Evolutionary conservation across 2,329 filamentous ascomycete genomes (phyloP).

Genomic region (Aspergillus neoniger): DNA sequence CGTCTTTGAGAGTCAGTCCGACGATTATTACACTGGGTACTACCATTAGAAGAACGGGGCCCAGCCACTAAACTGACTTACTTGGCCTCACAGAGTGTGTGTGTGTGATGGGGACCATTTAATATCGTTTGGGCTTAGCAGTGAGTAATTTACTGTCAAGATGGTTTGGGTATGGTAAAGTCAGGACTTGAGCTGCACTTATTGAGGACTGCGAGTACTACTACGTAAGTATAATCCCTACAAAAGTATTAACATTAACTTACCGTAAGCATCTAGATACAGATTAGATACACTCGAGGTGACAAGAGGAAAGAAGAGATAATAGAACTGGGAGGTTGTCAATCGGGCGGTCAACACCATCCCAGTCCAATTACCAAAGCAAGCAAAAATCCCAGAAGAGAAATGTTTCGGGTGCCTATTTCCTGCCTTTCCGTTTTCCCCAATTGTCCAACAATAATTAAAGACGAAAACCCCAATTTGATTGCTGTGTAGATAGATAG

Average conservation of each 20-base stretch:
- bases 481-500: neutral
- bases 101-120: neutral
- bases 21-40: neutral
- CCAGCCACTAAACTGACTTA: neutral
- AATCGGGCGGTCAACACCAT: conserved; percentile 11
- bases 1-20: conserved; percentile 2
- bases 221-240: no score
- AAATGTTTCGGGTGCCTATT: neutral
- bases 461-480: neutral
- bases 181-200: no score
- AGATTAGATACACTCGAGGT: no score
- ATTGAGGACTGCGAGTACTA: no score
- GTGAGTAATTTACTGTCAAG: neutral
- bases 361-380: no score
- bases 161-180: neutral
- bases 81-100: neutral
- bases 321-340: neutral
- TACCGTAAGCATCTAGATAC: no score
- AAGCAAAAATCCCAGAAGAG: neutral
- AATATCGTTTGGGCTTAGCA: neutral
- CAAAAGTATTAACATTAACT: no score
- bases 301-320: neutral
- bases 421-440: neutral
- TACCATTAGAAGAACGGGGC: neutral
- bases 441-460: neutral